Base-by-base conservation (phyloP, 345 rosid species). In the Syzygium aromaticum region DNA sequence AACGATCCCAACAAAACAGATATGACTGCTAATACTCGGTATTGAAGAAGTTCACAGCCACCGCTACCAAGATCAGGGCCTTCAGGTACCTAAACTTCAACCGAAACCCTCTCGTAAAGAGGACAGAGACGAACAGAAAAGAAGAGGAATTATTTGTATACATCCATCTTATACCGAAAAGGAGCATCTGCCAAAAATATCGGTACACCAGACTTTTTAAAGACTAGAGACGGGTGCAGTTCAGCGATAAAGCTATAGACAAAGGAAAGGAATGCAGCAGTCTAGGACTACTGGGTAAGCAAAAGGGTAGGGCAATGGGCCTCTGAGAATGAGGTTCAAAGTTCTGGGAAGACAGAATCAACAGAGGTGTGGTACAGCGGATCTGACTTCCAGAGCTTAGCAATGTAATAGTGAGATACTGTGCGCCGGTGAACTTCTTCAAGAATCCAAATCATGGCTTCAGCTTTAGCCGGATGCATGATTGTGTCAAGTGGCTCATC, bases 401-500 rank as follows among this genome's bases (percentile, higher is more conserved):
- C 95, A 56, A 98, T 46, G 56, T 93, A 92, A 91, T 90, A 89
- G 91, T 92, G 91, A 49, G 98, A 95, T 2, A 97, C 80, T 46
- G 97, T 93, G 27, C 40, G 56, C 38, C 99, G 95, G 92, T 98
- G 98, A 19, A 91, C 80, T 89, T 96, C 98, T 86, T 96, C 99
- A 54, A 95, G 61, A 11, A 98, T 95, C 99, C 99, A 98, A 87
- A 96, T 87, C 52, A 94, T 90, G 49, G 97, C 95, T 93, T 96
- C 99, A 13, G 99, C 99, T 91, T 98, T 96, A 28, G 77, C 46
- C 4, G 99, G 99, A 91, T 98, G 98, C 25, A 96, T 86, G 63
- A 95, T 87, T 6, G 86, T 87, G 91, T 96, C 98, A 88, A 95
- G 88, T 40, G 92, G 88, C 85, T 63, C 86, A 25, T 93, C 87